Evolutionary conservation across 148 eudicot species (phyloP).

Genomic region (Rhododendron ferrugineum): DNA sequence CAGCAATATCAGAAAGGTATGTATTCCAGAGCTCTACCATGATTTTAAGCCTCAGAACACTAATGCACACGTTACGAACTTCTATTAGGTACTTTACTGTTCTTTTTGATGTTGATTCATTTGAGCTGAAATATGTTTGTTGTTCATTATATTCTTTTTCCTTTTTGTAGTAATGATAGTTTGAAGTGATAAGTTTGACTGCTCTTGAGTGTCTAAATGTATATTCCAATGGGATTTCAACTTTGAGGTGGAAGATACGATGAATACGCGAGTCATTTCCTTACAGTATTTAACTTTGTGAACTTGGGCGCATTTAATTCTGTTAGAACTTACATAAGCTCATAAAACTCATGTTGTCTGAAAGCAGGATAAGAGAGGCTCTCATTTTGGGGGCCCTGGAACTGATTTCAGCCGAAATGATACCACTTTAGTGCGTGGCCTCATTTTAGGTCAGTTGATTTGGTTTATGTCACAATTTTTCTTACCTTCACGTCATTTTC

Average conservation of each 20-base stretch:
- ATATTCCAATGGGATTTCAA: slow-evolving; percentile 20
- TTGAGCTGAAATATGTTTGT: slow-evolving; percentile 14
- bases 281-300: slow-evolving; percentile 61
- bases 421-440: slow-evolving; percentile 93
- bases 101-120: background rate
- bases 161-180: background rate
- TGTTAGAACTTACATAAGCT: slow-evolving; percentile 47
- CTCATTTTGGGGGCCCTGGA: slow-evolving; percentile 98
- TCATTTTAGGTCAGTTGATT: slow-evolving; percentile 86
- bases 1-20: slow-evolving; percentile 69
- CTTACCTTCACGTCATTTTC: slow-evolving; percentile 23
- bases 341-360: slow-evolving; percentile 83
- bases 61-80: background rate
- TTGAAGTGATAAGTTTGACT: slow-evolving; percentile 22
- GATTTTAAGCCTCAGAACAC: background rate
- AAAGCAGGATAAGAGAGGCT: slow-evolving; percentile 98
- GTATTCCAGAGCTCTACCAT: background rate
- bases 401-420: slow-evolving; percentile 95
- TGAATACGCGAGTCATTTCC: slow-evolving; percentile 47
- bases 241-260: slow-evolving; percentile 34
- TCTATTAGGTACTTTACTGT: background rate
- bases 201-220: slow-evolving; percentile 23
- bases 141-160: slow-evolving; percentile 3
- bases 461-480: slow-evolving; percentile 56
- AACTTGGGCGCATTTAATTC: slow-evolving; percentile 51